These are phyloP conservation scores for Leptomonas pyrrhocoris DNA, from an alignment of 208 protist genomes.

Conservation along the genomic window DNA sequence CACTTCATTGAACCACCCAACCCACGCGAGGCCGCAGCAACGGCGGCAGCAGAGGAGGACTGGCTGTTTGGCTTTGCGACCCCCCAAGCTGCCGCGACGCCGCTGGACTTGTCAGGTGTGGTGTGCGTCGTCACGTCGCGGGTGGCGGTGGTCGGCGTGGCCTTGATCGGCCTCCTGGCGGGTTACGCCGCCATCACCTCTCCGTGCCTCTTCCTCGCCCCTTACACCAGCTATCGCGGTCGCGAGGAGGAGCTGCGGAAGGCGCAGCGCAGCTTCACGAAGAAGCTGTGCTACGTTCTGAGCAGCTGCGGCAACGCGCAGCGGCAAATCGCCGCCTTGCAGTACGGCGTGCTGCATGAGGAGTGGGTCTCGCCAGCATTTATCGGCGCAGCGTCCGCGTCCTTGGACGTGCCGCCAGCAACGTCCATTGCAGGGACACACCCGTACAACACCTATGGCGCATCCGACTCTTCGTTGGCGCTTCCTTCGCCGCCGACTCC, in stretches of 20 bases:
- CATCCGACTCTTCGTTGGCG: background rate
- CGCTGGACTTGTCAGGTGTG: conserved; percentile 4
- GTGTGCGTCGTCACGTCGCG: conserved; percentile 32
- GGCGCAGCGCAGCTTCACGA: conserved; percentile 39
- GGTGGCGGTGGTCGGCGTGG: conserved; percentile 60
- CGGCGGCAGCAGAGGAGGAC: background rate
- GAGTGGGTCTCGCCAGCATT: conserved; percentile 22
- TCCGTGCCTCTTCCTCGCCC: conserved; percentile 47
- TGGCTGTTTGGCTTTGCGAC: background rate
- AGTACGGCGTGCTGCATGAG: conserved; percentile 38
- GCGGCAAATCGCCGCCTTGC: conserved; percentile 48
- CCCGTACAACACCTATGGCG: background rate
- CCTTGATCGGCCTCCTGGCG: conserved; percentile 63
- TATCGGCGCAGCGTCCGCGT: conserved; percentile 5
- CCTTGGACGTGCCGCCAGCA: background rate
- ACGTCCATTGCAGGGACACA: too few relatives aligned
- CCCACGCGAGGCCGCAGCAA: too few relatives aligned
- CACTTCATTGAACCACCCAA: too few relatives aligned
- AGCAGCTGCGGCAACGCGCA: conserved; percentile 52
- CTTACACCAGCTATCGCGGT: conserved; percentile 43
- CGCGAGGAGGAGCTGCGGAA: conserved; percentile 38
- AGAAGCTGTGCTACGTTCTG: conserved; percentile 69
- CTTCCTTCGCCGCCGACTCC: background rate
- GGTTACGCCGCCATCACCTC: conserved; percentile 79
- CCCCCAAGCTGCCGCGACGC: background rate